Evolutionary conservation across 805 yeast genomes (phyloP).

Genomic region (Saturnispora bothae): DNA sequence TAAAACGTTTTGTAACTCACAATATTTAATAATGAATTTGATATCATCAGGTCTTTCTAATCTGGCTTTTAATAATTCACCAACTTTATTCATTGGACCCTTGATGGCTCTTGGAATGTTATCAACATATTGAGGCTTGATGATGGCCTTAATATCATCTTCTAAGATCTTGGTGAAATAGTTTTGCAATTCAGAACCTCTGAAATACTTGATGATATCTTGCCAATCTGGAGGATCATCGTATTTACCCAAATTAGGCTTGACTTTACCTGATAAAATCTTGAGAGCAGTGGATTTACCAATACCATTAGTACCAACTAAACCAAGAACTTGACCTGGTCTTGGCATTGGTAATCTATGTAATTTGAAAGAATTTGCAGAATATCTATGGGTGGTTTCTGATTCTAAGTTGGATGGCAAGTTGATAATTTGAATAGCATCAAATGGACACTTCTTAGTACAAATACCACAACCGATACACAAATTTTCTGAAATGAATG

Average conservation of each 20-base stretch:
- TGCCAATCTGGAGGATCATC: constrained; percentile 98
- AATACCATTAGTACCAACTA: constrained; percentile 98
- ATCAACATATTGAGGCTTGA: constrained; percentile 98
- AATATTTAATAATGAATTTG: constrained; percentile 51
- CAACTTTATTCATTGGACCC: constrained; percentile 80
- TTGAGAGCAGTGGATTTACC: constrained; percentile 97
- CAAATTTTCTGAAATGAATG: constrained; percentile 84
- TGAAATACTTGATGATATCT: constrained; percentile 79
- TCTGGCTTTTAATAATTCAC: constrained; percentile 68
- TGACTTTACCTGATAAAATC: constrained; percentile 93
- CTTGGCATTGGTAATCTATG: constrained; percentile 97
- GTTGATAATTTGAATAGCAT: constrained; percentile 91
- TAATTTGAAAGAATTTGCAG: constrained; percentile 94
- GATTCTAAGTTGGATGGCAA: constrained; percentile 89
- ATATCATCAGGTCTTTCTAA: constrained; percentile 61
- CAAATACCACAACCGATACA: constrained; percentile 99
- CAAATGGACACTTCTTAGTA: constrained; percentile 97
- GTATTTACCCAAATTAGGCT: constrained; percentile 88
- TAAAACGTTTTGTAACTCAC: constrained; percentile 69
- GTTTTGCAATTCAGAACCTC: constrained; percentile 96
- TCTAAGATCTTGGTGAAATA: constrained; percentile 90
- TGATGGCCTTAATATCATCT: constrained; percentile 90
- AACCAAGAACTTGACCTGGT: constrained; percentile 96
- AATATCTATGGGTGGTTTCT: constrained; percentile 93
- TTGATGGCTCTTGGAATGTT: constrained; percentile 93